Percentiles rank a stretch among this genome's conserved stretches.
phyloP scores from a whole-genome alignment of 805 yeast genomes.

The Komagataella ulmi region DNA sequence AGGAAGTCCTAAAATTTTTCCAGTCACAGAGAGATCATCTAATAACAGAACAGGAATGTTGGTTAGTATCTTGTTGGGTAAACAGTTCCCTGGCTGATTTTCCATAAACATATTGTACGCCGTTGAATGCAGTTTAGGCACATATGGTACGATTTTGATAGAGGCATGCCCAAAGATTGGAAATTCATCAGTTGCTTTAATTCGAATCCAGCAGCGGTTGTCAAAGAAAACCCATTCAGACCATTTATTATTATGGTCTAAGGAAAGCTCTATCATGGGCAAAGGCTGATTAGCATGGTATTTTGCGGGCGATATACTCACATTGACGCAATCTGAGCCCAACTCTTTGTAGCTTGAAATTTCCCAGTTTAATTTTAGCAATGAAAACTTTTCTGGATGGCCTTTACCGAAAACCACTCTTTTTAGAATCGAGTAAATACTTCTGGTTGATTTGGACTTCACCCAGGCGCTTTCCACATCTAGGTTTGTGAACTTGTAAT shows the following conservation, averaged over 20 bases:
- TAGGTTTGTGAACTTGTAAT: conserved; percentile 11
- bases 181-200: neutral
- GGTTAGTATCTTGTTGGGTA: neutral
- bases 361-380: conserved; percentile 12
- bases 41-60: neutral
- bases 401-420: neutral
- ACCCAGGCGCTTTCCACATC: conserved; percentile 6
- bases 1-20: neutral
- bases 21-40: neutral
- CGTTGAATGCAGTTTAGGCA: neutral
- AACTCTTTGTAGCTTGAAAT: neutral
- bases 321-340: conserved; percentile 7
- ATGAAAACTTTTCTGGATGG: conserved; percentile 7
- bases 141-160: neutral
- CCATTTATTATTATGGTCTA: conserved; percentile 6
- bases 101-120: neutral
- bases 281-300: neutral
- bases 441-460: neutral
- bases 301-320: neutral
- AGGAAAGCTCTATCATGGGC: neutral
- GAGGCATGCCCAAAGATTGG: neutral
- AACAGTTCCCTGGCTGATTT: neutral
- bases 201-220: conserved; percentile 23
- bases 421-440: neutral
- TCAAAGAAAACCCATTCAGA: conserved; percentile 24